Conservation (phyloP, 768 basidiomycete species). For the Neoboletus magnificus region DNA sequence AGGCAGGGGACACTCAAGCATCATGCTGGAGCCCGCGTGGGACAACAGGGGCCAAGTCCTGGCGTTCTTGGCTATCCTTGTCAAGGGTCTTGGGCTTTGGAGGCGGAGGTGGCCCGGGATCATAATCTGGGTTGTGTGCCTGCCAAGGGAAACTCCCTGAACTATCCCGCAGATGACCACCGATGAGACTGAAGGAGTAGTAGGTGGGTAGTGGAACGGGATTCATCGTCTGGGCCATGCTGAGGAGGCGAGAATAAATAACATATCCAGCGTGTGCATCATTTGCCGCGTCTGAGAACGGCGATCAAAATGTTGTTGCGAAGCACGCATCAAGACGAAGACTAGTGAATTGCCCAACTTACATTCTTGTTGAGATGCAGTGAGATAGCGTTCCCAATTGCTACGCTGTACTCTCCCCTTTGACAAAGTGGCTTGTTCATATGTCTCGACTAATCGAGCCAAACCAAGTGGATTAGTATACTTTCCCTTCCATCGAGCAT, state of each 20-base stretch:
- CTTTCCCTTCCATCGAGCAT: constrained; percentile 67
- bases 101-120: constrained; percentile 66
- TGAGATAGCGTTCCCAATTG: constrained; percentile 64
- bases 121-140: constrained; percentile 62
- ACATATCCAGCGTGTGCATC: constrained; percentile 65
- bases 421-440: constrained; percentile 46
- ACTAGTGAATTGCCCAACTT: constrained; percentile 22
- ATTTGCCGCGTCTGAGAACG: constrained; percentile 58
- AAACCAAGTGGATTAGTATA: constrained; percentile 62
- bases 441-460: constrained; percentile 59
- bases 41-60: neutral
- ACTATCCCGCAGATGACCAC: constrained; percentile 45
- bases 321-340: neutral
- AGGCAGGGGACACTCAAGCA: neutral
- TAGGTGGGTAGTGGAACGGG: constrained; percentile 35
- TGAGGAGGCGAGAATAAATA: constrained; percentile 46
- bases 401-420: constrained; percentile 64
- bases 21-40: neutral
- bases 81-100: constrained; percentile 33
- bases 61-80: neutral
- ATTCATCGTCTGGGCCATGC: constrained; percentile 40
- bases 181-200: constrained; percentile 56
- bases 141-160: constrained; percentile 41
- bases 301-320: constrained; percentile 6
- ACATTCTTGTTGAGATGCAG: constrained; percentile 56